Base-by-base conservation (phyloP, 306 rosid genomes). In the Canavalia ensiformis region DNA sequence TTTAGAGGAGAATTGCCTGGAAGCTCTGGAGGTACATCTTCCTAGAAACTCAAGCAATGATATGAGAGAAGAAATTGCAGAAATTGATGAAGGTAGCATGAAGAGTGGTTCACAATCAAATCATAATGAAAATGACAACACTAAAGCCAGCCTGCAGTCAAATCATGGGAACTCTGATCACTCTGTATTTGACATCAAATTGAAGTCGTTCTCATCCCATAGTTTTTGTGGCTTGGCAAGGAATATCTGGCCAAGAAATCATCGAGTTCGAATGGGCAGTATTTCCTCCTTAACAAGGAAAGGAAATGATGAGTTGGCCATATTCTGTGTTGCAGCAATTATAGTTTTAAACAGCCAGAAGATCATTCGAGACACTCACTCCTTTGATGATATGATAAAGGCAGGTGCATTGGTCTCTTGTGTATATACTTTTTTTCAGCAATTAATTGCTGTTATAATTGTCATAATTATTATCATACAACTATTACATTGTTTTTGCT, bases 301-400 rank as follows among this genome's bases (percentile, higher is more conserved):
- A 54, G 95, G 86, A 75, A 86, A 85, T 70, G 88, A 90, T 55
- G 98, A 90, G 82, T 81, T 94, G 81, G 88, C 95, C 74, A 91
- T 89, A 64, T 94, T 90, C 84, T 91, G 97, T 70, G 98, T 91
- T 18, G 97, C 97, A 4, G 98, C 98, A 76, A 89, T 94, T 81
- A 91, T 94, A 73, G 87, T 91, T 82, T 82, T 84, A 78, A 94
- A 94, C 78, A 91, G 94, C 71, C 94, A 91, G 58, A 91, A 91
- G 92, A 91, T 94, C 73, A 89, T 94, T 78, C 85, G 89, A 52
- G 91, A 91, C 84, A 86, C 98, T 12, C 93, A 80, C 68, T 90
- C 98, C 62, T 92, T 94, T 76, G 98, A 94, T 70, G 98, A 94
- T 91, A 86, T 87, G 85, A 94, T 94, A 84, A 94, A 94, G 98